Percentiles rank a stretch among this genome's conserved stretches.
Conservation (phyloP, 805 yeast genomes). For the Spathaspora sp. region DNA sequence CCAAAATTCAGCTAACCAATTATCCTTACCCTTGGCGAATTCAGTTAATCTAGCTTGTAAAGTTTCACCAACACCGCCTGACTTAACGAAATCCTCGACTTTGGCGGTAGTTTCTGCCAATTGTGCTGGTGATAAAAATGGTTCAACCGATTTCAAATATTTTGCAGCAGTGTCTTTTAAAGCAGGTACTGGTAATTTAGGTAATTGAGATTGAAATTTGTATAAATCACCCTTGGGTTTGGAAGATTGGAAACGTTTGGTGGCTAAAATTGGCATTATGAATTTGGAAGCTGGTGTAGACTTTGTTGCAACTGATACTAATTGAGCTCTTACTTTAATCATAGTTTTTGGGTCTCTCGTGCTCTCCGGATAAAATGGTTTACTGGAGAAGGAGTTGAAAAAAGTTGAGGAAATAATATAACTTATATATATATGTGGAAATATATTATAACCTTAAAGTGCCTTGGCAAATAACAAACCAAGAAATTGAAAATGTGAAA, state of each 20-base stretch:
- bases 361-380: background rate
- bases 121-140: slow-evolving; percentile 53
- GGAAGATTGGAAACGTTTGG: slow-evolving; percentile 22
- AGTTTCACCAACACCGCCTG: slow-evolving; percentile 53
- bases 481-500: no score
- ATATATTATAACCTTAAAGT: no score
- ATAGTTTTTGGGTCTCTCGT: background rate
- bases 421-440: no score
- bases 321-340: slow-evolving; percentile 5
- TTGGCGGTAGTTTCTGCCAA: slow-evolving; percentile 48
- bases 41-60: slow-evolving; percentile 64
- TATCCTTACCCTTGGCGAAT: slow-evolving; percentile 61
- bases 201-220: slow-evolving; percentile 69
- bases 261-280: slow-evolving; percentile 12
- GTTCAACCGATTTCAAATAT: slow-evolving; percentile 71
- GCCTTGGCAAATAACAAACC: no score
- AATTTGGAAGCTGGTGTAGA: background rate
- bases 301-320: background rate
- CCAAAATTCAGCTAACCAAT: slow-evolving; percentile 94
- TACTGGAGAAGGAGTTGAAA: no score
- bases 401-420: no score
- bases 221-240: slow-evolving; percentile 60
- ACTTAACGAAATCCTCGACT: slow-evolving; percentile 60
- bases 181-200: slow-evolving; percentile 84
- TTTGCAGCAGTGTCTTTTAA: slow-evolving; percentile 64